Conservation (phyloP, 768 basidiomycete genomes). For the Coprinopsis cinerea region DNA sequence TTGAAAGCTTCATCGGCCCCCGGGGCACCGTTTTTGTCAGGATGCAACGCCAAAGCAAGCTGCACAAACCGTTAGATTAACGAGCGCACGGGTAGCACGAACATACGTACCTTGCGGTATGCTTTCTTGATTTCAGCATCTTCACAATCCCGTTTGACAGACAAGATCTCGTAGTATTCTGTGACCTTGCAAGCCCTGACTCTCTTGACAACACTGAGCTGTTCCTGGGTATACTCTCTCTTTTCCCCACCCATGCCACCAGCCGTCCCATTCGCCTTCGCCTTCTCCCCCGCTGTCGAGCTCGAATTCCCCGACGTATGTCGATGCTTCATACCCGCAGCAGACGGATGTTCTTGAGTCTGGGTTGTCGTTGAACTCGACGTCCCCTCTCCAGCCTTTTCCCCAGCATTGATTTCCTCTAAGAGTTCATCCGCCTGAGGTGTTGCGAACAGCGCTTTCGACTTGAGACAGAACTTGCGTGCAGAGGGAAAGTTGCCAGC, state of each 20-base stretch:
- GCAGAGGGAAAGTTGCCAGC: conserved; percentile 71
- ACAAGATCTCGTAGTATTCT: conserved; percentile 90
- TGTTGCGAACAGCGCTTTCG: conserved; percentile 74
- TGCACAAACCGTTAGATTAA: conserved; percentile 22
- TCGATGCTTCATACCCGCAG: conserved; percentile 66
- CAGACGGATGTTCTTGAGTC: conserved; percentile 68
- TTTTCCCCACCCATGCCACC: conserved; percentile 66
- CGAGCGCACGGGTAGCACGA: background rate
- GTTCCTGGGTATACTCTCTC: conserved; percentile 84
- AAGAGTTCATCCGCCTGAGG: conserved; percentile 68
- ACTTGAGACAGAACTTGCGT: conserved; percentile 87
- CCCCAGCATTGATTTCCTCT: conserved; percentile 55
- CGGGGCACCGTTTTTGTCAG: conserved; percentile 95
- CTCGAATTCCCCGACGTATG: conserved; percentile 22
- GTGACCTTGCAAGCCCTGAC: conserved; percentile 82
- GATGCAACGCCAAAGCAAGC: conserved; percentile 86
- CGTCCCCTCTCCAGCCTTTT: conserved; percentile 36
- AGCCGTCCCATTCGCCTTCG: conserved; percentile 41
- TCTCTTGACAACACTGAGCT: conserved; percentile 76
- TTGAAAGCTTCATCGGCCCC: conserved; percentile 99
- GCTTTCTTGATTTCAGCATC: conserved; percentile 89
- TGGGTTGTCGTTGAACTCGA: conserved; percentile 35
- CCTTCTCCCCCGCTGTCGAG: conserved; percentile 19
- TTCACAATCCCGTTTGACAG: conserved; percentile 72
- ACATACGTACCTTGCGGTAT: conserved; percentile 75